A percentile compares a stretch with the other conserved stretches of the same genome.
Evolutionary conservation across 768 basidiomycete genomes (phyloP).

Genomic region (Podaxis sp.): DNA sequence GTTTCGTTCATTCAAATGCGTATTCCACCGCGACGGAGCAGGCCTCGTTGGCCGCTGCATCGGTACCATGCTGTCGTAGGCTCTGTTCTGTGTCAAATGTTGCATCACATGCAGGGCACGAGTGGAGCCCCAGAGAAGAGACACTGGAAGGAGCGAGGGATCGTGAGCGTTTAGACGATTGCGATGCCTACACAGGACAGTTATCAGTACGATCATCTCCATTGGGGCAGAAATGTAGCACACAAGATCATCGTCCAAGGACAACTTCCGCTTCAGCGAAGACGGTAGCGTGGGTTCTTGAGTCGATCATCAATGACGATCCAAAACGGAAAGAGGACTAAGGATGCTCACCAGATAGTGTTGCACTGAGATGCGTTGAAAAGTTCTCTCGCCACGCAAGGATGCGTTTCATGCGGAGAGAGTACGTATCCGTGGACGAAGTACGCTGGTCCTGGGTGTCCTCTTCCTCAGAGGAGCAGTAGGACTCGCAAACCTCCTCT

Average conservation of each 20-base stretch:
- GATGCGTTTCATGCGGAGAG: slow-evolving; percentile 62
- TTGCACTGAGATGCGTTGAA: slow-evolving; percentile 40
- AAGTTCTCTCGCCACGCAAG: slow-evolving; percentile 69
- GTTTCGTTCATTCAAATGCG: slow-evolving; percentile 50
- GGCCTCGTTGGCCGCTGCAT: slow-evolving; percentile 59
- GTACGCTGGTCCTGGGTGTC: neutral
- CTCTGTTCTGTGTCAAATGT: slow-evolving; percentile 59
- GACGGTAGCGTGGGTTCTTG: slow-evolving; percentile 32
- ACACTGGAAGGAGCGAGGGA: slow-evolving; percentile 37
- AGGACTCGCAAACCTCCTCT: slow-evolving; percentile 58
- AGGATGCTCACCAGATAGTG: slow-evolving; percentile 38
- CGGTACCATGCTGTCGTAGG: slow-evolving; percentile 60
- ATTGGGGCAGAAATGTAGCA: slow-evolving; percentile 20
- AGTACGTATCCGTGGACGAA: slow-evolving; percentile 45
- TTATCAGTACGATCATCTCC: slow-evolving; percentile 19
- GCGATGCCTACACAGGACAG: slow-evolving; percentile 41
- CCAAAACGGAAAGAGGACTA: slow-evolving; percentile 5
- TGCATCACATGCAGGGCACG: slow-evolving; percentile 76
- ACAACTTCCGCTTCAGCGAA: slow-evolving; percentile 52
- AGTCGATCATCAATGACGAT: slow-evolving; percentile 14
- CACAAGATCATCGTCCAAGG: slow-evolving; percentile 42
- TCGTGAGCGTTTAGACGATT: slow-evolving; percentile 59
- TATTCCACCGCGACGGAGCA: slow-evolving; percentile 76
- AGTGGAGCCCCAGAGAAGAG: slow-evolving; percentile 47
- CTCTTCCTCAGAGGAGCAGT: slow-evolving; percentile 63